These are phyloP conservation scores for Cladobotryum mycophilum DNA, from an alignment of 2,329 filamentous ascomycete genomes.

Conservation along the genomic window DNA sequence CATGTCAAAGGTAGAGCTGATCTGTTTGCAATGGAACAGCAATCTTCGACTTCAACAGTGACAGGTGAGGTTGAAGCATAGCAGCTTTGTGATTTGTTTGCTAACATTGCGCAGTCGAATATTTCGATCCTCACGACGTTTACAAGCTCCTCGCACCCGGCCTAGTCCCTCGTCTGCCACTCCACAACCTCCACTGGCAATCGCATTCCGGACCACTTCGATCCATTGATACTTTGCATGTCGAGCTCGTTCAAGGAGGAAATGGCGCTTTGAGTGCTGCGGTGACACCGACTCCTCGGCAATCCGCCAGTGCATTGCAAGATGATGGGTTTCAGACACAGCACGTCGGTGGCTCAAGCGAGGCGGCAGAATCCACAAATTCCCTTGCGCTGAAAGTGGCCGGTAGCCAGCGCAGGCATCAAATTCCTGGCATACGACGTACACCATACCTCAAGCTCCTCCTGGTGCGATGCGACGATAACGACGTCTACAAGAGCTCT, in stretches of 20 bases:
- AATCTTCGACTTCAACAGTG: conserved; percentile 68
- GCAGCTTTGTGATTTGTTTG: background rate
- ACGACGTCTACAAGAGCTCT: conserved; percentile 81
- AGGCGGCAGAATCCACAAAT: conserved; percentile 29
- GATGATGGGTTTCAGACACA: conserved; percentile 60
- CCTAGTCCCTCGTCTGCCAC: conserved; percentile 70
- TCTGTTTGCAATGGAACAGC: conserved; percentile 53
- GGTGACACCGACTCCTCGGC: conserved; percentile 24
- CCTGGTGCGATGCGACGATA: conserved; percentile 88
- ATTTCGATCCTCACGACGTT: conserved; percentile 85
- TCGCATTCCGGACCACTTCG: conserved; percentile 84
- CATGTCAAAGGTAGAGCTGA: conserved; percentile 23
- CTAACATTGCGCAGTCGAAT: conserved; percentile 64
- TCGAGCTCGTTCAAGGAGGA: conserved; percentile 70
- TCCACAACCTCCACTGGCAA: conserved; percentile 95
- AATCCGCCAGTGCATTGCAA: conserved; percentile 28
- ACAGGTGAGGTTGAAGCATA: conserved; percentile 48
- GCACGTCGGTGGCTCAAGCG: conserved; percentile 38
- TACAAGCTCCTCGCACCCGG: conserved; percentile 77
- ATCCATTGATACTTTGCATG: conserved; percentile 87
- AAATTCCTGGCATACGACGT: conserved; percentile 87
- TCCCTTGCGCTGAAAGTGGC: conserved; percentile 27
- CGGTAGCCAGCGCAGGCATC: conserved; percentile 62
- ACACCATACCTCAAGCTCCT: conserved; percentile 93
- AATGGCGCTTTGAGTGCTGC: conserved; percentile 37